Evolutionary conservation across 2,329 filamentous ascomycete species (phyloP).

Genomic region (Orbilia javanica): DNA sequence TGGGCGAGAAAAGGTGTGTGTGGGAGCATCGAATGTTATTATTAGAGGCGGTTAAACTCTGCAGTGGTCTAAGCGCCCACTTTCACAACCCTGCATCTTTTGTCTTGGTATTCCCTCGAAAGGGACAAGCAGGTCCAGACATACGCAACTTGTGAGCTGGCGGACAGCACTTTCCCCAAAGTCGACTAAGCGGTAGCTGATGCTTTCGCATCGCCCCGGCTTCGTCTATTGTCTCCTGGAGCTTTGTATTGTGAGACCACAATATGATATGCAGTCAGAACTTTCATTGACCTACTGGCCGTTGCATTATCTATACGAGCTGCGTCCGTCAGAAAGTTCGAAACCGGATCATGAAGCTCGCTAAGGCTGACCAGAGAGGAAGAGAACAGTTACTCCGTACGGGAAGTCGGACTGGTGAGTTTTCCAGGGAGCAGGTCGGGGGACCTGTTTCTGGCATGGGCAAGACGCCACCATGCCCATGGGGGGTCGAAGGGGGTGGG

Average conservation of each 20-base stretch:
- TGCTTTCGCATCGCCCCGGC: constrained; percentile 16
- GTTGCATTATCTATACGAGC: constrained; percentile 43
- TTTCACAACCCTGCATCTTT: constrained; percentile 38
- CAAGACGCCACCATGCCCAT: constrained; percentile 15
- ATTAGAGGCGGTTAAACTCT: constrained; percentile 54
- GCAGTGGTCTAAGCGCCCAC: constrained; percentile 54
- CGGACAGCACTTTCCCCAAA: constrained; percentile 37
- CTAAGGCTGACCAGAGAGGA: constrained; percentile 13
- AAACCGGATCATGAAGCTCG: constrained; percentile 8
- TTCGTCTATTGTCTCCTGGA: not conserved
- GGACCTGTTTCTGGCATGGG: constrained; percentile 7
- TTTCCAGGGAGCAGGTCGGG: constrained; percentile 19
- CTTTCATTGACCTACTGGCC: constrained; percentile 1
- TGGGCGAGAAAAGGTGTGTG: constrained; percentile 34
- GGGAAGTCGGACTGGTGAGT: not conserved
- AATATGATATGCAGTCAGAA: constrained; percentile 11
- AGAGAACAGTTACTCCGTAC: no score
- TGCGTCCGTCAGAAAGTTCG: constrained; percentile 31
- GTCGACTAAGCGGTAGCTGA: constrained; percentile 21
- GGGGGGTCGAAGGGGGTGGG: not conserved
- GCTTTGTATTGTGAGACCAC: constrained; percentile 3
- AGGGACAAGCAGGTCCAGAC: constrained; percentile 23
- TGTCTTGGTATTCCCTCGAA: constrained; percentile 33
- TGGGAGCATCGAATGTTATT: constrained; percentile 36
- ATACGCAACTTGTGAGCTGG: constrained; percentile 33